Conservation (phyloP, 257 asterid species). For the Solanum chiquidenum region DNA sequence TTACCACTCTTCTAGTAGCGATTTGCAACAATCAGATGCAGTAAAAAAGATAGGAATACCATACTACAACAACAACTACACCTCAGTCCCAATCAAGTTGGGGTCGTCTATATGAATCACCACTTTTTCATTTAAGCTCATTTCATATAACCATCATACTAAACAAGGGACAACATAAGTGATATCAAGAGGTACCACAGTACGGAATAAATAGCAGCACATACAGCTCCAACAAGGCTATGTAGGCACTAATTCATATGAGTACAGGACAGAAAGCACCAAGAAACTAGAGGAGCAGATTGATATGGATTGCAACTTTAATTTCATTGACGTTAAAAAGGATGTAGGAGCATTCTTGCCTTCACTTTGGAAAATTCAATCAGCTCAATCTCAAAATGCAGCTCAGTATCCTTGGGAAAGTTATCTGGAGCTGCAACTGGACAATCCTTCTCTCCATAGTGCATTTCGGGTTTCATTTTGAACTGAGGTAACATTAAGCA, state of each 20-base stretch:
- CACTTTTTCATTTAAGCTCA: neutral
- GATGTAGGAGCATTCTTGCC: conserved; percentile 44
- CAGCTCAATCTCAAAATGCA: conserved; percentile 52
- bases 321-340: neutral
- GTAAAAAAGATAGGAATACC: neutral
- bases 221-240: neutral
- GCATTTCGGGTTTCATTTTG: conserved; percentile 92
- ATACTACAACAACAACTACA: neutral
- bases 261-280: neutral
- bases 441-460: conserved; percentile 80
- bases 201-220: neutral
- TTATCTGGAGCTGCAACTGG: conserved; percentile 61
- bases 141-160: neutral
- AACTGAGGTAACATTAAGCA: conserved; percentile 33
- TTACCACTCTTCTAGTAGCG: neutral
- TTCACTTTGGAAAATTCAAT: conserved; percentile 85
- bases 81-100: neutral
- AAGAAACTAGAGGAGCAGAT: neutral
- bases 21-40: neutral
- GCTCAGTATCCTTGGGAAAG: conserved; percentile 87
- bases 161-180: neutral
- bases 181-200: neutral
- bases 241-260: neutral
- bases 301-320: neutral
- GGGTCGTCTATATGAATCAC: neutral